Evolutionary conservation across 2,329 filamentous ascomycete species (phyloP), one percentile per base, ranked within the genome.

Genomic region (Falciphora oryzae): DNA sequence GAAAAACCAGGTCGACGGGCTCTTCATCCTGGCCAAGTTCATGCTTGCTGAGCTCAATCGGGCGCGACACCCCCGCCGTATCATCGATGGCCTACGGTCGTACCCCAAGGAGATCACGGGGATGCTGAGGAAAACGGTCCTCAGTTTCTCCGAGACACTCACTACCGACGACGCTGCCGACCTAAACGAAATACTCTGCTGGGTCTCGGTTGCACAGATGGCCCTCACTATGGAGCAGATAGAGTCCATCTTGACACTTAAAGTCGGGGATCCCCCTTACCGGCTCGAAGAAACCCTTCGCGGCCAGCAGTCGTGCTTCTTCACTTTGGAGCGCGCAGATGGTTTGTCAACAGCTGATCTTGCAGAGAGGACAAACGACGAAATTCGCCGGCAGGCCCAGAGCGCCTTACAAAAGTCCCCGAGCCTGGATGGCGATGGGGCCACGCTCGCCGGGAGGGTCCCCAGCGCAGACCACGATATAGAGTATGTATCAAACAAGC

Each of bases 11-110:
- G 62, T 63, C 7, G 62, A 63, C 57, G 62, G 62, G 6, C 62
- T 63, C 14, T 63, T 63, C 14, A 57, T 63, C 11, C 62, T 63
- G 35, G 62, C 62, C 57, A 59, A 63, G 25, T 63, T 63, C 57
- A 63, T 63, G 62, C 62, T 63, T 18, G 56, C 53, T 6, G 56
- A 63, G 14, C 62, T 63, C 32, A 38, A 35, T 4, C 29, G 57
- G 16, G 29, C 56, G 2, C 28, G 57, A 2, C 56, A 59, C 31
- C 32, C 56, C 29, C 56, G 57, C 18, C 56, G 57, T 6, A 50
- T 63, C 57, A 63, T 63, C 57, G 53, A 57, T 1, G 56, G 56
- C 8, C 57, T 63, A 16, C 62, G 50, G 31, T 50, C 53, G 3
- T 63, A 59, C n/a, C 62, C 62, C 10, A 59, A 59, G 32, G 62